phyloP scores from a whole-genome alignment of 1,284 basidiomycete species.

The Earliella scabrosa region DNA sequence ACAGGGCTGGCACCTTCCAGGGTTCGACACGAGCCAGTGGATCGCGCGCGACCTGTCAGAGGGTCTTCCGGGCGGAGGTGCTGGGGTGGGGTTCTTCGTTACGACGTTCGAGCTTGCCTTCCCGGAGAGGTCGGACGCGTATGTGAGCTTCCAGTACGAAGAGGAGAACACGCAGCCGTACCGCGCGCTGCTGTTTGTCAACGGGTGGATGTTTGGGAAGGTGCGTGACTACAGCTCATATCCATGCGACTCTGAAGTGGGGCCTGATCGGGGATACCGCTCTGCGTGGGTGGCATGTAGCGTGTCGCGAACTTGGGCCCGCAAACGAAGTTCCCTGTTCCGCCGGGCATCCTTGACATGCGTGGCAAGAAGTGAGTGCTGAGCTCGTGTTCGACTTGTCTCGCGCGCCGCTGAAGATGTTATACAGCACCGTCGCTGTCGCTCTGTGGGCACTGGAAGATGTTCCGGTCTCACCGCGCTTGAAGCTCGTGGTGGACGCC shows the following conservation, averaged over 20 bases:
- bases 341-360: slow-evolving; percentile 75
- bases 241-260: not conserved
- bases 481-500: slow-evolving; percentile 60
- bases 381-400: not conserved
- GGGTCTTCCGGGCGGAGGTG: slow-evolving; percentile 57
- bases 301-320: slow-evolving; percentile 49
- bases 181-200: slow-evolving; percentile 74
- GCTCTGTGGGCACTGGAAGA: slow-evolving; percentile 71
- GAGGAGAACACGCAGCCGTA: slow-evolving; percentile 57
- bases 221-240: no score
- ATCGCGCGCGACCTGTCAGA: slow-evolving; percentile 49
- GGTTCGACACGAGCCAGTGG: slow-evolving; percentile 71
- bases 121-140: slow-evolving; percentile 61
- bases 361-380: slow-evolving; percentile 68
- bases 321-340: slow-evolving; percentile 79
- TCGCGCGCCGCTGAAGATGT: not conserved
- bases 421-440: slow-evolving; percentile 68
- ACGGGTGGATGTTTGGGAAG: slow-evolving; percentile 91
- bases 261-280: not conserved
- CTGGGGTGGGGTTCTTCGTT: slow-evolving; percentile 82
- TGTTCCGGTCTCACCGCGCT: slow-evolving; percentile 50
- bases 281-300: no score
- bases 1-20: slow-evolving; percentile 81
- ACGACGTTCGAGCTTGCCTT: slow-evolving; percentile 69
- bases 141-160: slow-evolving; percentile 72